Evolutionary conservation across 2,329 filamentous ascomycete species (phyloP), one percentile per base, ranked within the genome.

Genomic region (Sporothrix schenckii): DNA sequence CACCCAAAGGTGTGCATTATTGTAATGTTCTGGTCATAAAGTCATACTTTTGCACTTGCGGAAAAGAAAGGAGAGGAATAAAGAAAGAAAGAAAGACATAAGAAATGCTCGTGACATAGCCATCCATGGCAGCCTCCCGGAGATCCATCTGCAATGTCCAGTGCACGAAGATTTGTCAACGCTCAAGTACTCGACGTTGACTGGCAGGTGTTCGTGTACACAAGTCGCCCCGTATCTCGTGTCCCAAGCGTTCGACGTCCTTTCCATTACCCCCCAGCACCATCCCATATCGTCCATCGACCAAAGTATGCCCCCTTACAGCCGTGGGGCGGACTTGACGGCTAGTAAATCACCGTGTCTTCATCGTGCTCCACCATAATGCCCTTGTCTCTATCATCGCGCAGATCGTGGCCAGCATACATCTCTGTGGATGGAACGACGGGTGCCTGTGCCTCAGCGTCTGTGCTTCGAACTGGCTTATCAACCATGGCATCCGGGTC

Each of bases 271-370:
- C 21, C 27, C 47, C 41, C 24, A 39, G 13, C 47, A 1, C 9
- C 54, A 10, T 47, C 16, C 41, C 41, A 16, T 63, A 9, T 34
- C 58, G 34, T n/a, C 41, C 41, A 27, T 9, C 21, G 13, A 47
- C 6, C 56, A 24, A 44, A 47, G 27, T 13, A 11, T 24, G 24
- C 24, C 24, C 24, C 24, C 24, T 24, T 24, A 24, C 24, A 24
- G 24, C 24, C 24, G 24, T 24, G 24, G 1, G 34, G 34, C 34
- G 34, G 5, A 7, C 34, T 9, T 16, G 39, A n/a, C 13, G 24
- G 39, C 86, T 82, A 97, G 82, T 97, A 97, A 72, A 97, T 94
- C 68, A 97, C 92, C 75, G 91, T 93, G 76, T 97, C 93, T 81
- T 97, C 93, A 72, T 93, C 92, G 69, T 91, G 92, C 79, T 93